Base-by-base conservation (phyloP, 1,139 yeast genomes). In the Pichia sp. region DNA sequence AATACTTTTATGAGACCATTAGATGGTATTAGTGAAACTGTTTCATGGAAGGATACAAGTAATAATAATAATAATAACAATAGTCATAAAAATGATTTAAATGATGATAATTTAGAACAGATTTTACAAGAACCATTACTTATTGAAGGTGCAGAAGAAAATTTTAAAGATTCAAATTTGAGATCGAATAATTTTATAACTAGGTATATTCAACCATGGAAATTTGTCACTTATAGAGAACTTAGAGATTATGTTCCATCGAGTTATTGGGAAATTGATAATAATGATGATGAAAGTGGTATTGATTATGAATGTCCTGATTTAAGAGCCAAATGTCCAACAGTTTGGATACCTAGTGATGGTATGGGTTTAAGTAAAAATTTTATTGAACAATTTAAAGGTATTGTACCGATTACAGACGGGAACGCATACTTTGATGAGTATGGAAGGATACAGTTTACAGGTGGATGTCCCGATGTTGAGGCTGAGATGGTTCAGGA, bases 241-340 rank as follows among this genome's bases (percentile, higher is more conserved):
- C 62, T 67, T 9, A 55, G 61, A 49, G 43, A 43, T 47, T 67
- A 45, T 21, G 59, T 44, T 40, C 64, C 55, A 44, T 59, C 44
- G 51, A 60, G 55, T 46, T 71, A 54, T 52, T 61, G 62, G 44
- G 61, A 64, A 14, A 65, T 62, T 30, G 69, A 69, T 3, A 70
- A 63, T 38, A 58, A 57, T 25, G 69, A 64, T 37, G 63, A 63
- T 14, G 65, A 60, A 7, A 64, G 57, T 12, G 67, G 55, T 42
- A 67, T 65, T 45, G 94, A 95, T 5, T 83, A 79, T 54, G 72
- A 75, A 37, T 77, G 77, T 55, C 88, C 89, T 18, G 72, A 72
- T 41, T 78, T 82, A 28, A 65, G 64, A 20, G 80, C 76, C 34
- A 70, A 68, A 25, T 79, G 73, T 50, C 85, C 86, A 14, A 73